Evolutionary conservation across 108 stramenopile genomes (phyloP), one percentile per base, ranked within the genome.

Genomic region (Pseudonitzschia delicatissima): DNA sequence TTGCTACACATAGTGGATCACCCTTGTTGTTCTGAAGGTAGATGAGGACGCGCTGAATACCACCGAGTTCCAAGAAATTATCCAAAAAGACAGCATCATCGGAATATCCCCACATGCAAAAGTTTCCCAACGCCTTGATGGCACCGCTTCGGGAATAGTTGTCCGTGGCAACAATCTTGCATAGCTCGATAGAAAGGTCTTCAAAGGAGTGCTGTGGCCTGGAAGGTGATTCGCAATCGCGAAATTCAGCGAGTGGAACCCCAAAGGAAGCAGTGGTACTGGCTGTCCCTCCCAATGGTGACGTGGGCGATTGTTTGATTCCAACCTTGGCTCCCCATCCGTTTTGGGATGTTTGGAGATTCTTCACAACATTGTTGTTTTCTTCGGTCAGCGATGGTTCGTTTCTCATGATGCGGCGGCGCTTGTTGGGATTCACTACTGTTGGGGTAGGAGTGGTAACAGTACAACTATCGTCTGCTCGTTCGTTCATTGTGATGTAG

Each of bases 101-200:
- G 31, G 53, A 11, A 15, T 55, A 55, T 55, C 53, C 53, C 53
- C 53, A 55, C 25, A 18, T 27, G 29, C 31, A 31, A 0, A 55
- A 29, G 17, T 32, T 55, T 8, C n/a, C 31, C 53, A 55, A 27
- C 0, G 53, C 31, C 13, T 0, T 0, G 15, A 55, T 55, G 0
- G 53, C 53, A 7, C 31, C 53, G 32, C n/a, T 23, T 4, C 53
- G 53, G 4, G 53, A 55, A 27, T 55, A 55, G n/a, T 55, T 27
- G 17, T 13, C 34, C 0, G 53, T 33, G n/a, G 28, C 53, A 0
- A 55, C 53, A 18, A 55, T 35, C 32, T 31, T 33, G 31, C 53
- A 55, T 11, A 55, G 32, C 26, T 33, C 53, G n/a, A n/a, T 13
- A 0, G 53, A 55, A 0, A 55, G 20, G 2, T 55, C 53, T 35